phyloP scores from a whole-genome alignment of 352 stramenopile species.

The Pythium phragmitis region DNA sequence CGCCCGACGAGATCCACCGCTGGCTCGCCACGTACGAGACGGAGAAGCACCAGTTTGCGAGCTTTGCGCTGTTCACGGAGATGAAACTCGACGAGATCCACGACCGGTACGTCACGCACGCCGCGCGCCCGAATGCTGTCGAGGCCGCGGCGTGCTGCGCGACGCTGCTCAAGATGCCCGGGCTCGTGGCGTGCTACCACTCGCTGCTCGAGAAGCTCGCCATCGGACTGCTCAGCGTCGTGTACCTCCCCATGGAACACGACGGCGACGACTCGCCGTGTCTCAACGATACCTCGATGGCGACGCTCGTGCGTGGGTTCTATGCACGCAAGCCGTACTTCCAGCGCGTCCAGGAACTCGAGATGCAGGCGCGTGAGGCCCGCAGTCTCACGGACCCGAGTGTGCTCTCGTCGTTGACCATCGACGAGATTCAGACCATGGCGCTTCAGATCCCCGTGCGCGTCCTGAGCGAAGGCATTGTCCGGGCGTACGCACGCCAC shows the following conservation, averaged over 20 bases:
- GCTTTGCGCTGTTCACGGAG: slow-evolving; percentile 77
- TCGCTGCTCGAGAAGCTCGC: slow-evolving; percentile 71
- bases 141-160: slow-evolving; percentile 75
- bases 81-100: slow-evolving; percentile 79
- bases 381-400: slow-evolving; percentile 42
- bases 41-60: slow-evolving; percentile 65
- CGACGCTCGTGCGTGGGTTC: slow-evolving; percentile 48
- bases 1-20: slow-evolving; percentile 43
- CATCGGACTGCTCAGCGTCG: slow-evolving; percentile 47
- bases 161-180: slow-evolving; percentile 76
- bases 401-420: slow-evolving; percentile 38
- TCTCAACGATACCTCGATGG: slow-evolving; percentile 35
- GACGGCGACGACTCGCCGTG: background rate
- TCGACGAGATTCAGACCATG: slow-evolving; percentile 45
- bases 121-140: slow-evolving; percentile 62
- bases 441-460: slow-evolving; percentile 46
- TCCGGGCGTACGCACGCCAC: slow-evolving; percentile 19
- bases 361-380: slow-evolving; percentile 39
- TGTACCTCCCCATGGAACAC: slow-evolving; percentile 42
- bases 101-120: slow-evolving; percentile 42
- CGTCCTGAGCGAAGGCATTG: slow-evolving; percentile 17
- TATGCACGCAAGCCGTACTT: slow-evolving; percentile 74
- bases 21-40: slow-evolving; percentile 75
- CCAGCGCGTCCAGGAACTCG: slow-evolving; percentile 50
- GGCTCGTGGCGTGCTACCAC: slow-evolving; percentile 69